Percentiles rank a stretch among this genome's conserved stretches.
These are phyloP conservation scores for Medicago arabica DNA, from an alignment of 306 rosid genomes.

Conservation along the genomic window DNA sequence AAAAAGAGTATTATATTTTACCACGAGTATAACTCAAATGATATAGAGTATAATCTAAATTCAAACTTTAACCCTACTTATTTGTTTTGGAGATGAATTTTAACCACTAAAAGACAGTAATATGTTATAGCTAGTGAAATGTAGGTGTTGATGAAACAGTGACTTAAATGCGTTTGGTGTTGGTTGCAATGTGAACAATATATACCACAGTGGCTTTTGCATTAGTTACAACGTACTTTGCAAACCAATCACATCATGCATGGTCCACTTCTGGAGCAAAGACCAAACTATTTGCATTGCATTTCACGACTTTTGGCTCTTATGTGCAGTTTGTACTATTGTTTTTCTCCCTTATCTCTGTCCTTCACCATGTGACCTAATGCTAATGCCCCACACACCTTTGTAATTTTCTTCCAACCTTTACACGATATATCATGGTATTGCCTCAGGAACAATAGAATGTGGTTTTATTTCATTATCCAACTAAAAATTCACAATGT, in stretches of 20 bases:
- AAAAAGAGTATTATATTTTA: too few relatives aligned
- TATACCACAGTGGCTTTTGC: neutral
- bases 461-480: neutral
- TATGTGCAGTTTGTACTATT: slow-evolving; percentile 14
- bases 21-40: too few relatives aligned
- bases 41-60: too few relatives aligned
- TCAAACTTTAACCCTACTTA: too few relatives aligned
- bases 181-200: slow-evolving; percentile 30
- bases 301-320: slow-evolving; percentile 15
- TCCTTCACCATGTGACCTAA: slow-evolving; percentile 25
- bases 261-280: slow-evolving; percentile 4
- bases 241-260: slow-evolving; percentile 18
- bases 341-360: slow-evolving; percentile 17
- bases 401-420: slow-evolving; percentile 24
- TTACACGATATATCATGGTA: neutral
- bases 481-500: too few relatives aligned
- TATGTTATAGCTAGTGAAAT: too few relatives aligned
- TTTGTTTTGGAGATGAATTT: too few relatives aligned
- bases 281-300: neutral
- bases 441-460: neutral
- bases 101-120: too few relatives aligned
- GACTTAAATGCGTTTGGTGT: slow-evolving; percentile 33
- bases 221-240: slow-evolving; percentile 13
- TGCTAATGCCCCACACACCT: slow-evolving; percentile 33
- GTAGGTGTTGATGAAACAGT: neutral